Conservation (phyloP, 345 rosid genomes). For the Pelargonium nanum region DNA sequence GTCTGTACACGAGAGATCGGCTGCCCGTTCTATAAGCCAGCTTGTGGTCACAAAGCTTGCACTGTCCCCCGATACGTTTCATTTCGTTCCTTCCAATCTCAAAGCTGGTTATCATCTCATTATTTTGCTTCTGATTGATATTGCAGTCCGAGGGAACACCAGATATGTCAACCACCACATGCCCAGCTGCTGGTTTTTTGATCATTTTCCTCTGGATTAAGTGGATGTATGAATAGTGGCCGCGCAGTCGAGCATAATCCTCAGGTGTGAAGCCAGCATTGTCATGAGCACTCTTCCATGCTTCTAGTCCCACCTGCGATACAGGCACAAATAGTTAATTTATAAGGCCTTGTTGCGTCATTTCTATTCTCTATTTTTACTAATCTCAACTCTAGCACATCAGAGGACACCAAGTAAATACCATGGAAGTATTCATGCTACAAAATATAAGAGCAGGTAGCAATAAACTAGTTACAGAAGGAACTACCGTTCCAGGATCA, state of each 20-base stretch:
- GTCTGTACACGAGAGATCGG: slow-evolving; percentile 67
- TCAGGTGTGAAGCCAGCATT: slow-evolving; percentile 90
- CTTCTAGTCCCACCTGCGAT: slow-evolving; percentile 74
- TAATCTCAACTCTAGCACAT: too few species aligned
- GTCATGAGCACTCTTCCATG: slow-evolving; percentile 82
- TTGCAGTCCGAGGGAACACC: slow-evolving; percentile 15
- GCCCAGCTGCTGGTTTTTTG: slow-evolving; percentile 36
- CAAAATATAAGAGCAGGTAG: too few species aligned
- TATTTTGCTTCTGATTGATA: slow-evolving; percentile 32
- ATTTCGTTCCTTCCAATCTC: slow-evolving; percentile 36
- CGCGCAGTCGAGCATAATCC: slow-evolving; percentile 93
- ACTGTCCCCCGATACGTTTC: slow-evolving; percentile 23
- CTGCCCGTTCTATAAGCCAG: slow-evolving; percentile 34
- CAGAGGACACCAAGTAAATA: too few species aligned
- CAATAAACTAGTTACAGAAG: slow-evolving; percentile 6
- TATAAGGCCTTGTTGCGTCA: too few species aligned
- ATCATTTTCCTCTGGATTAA: slow-evolving; percentile 71
- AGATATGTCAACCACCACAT: slow-evolving; percentile 32
- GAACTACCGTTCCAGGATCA: slow-evolving; percentile 78
- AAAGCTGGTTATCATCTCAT: slow-evolving; percentile 30
- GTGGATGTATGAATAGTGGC: slow-evolving; percentile 92
- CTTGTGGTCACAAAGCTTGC: slow-evolving; percentile 70
- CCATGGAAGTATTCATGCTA: too few species aligned
- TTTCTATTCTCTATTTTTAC: too few species aligned
- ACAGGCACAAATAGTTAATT: not conserved